A percentile compares a stretch with the other conserved stretches of the same genome.
Evolutionary conservation across 2,329 filamentous ascomycete genomes (phyloP).

Genomic region (Colletotrichum tanaceti): DNA sequence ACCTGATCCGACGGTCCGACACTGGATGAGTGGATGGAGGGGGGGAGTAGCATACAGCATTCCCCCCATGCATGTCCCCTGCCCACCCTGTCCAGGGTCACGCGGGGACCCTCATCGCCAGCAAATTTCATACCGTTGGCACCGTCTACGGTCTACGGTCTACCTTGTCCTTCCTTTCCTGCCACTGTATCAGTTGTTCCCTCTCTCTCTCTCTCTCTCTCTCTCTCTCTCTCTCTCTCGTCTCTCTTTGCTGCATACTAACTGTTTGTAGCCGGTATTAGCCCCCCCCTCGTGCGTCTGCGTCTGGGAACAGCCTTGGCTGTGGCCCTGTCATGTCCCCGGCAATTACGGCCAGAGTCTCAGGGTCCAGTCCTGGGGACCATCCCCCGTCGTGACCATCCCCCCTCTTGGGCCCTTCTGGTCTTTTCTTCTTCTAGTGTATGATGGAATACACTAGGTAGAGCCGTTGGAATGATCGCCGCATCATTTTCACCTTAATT

Average conservation of each 20-base stretch:
- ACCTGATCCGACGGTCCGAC: constrained; percentile 25
- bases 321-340: constrained; percentile 1
- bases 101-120: constrained; percentile 6
- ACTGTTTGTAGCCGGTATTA: too few relatives aligned
- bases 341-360: constrained; percentile 8
- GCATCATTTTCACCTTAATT: constrained; percentile 9
- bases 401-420: not conserved
- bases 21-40: constrained; percentile 4
- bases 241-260: not conserved
- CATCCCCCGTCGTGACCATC: not conserved
- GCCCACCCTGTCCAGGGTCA: constrained; percentile 17
- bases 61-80: constrained; percentile 12
- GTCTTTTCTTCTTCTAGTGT: too few relatives aligned
- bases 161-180: too few relatives aligned
- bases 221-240: too few relatives aligned
- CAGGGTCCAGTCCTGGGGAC: constrained; percentile 13
- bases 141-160: too few relatives aligned
- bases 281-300: too few relatives aligned
- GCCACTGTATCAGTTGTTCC: too few relatives aligned
- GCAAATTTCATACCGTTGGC: not conserved
- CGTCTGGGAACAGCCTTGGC: not conserved
- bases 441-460: too few relatives aligned
- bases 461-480: constrained; percentile 19
- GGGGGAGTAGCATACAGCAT: not conserved
- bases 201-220: too few relatives aligned